Percentiles rank a stretch among this genome's conserved stretches.
phyloP scores from a whole-genome alignment of 1,284 basidiomycete species.

The Fomes fomentarius region DNA sequence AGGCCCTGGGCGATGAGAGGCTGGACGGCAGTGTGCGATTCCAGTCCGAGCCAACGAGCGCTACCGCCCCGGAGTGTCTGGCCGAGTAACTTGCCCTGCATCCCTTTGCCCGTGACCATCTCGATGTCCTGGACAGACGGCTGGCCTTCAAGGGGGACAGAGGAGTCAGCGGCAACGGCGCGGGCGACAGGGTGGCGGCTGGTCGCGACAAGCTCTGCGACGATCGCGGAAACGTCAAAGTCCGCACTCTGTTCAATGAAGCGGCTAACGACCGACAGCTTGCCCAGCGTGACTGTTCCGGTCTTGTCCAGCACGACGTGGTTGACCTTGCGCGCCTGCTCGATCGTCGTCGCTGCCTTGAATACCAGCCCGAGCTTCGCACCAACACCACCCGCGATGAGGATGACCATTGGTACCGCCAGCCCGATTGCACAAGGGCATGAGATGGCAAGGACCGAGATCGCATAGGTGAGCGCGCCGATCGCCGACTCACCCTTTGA shows the following conservation, averaged over 20 bases:
- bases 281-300: slow-evolving; percentile 44
- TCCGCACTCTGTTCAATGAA: slow-evolving; percentile 25
- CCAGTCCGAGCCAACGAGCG: slow-evolving; percentile 35
- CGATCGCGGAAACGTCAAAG: slow-evolving; percentile 23
- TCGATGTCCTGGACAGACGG: slow-evolving; percentile 27
- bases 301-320: slow-evolving; percentile 52
- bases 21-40: slow-evolving; percentile 25
- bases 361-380: slow-evolving; percentile 38
- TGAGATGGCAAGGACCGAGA: slow-evolving; percentile 46
- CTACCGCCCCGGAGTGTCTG: slow-evolving; percentile 39
- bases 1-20: slow-evolving; percentile 32
- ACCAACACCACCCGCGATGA: slow-evolving; percentile 39
- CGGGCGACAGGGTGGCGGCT: slow-evolving; percentile 40
- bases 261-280: slow-evolving; percentile 35
- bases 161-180: slow-evolving; percentile 32
- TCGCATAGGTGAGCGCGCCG: slow-evolving; percentile 41
- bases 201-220: slow-evolving; percentile 29
- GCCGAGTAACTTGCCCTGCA: slow-evolving; percentile 34
- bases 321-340: slow-evolving; percentile 35
- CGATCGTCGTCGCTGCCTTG: slow-evolving; percentile 37
- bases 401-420: slow-evolving; percentile 41
- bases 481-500: slow-evolving; percentile 33
- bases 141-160: neutral
- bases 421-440: slow-evolving; percentile 49
- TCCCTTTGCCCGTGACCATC: slow-evolving; percentile 41